These are phyloP conservation scores for Sporothrix inflata DNA, from an alignment of 2,329 filamentous ascomycete species.

Conservation along the genomic window DNA sequence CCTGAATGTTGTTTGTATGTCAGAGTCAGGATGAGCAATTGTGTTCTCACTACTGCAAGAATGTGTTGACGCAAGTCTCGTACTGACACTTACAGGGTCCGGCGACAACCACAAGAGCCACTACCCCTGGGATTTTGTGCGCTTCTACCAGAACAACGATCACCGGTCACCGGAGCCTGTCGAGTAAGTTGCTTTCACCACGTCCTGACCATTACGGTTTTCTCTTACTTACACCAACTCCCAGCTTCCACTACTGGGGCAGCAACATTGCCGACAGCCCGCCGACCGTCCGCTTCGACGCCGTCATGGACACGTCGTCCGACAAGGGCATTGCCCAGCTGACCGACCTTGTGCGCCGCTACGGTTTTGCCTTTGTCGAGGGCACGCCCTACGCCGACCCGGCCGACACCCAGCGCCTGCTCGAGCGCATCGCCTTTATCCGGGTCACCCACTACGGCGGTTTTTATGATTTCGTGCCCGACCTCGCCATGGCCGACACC, in stretches of 20 bases:
- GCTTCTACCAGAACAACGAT: conserved; percentile 47
- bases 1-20: conserved; percentile 56
- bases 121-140: conserved; percentile 68
- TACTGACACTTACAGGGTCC: conserved; percentile 56
- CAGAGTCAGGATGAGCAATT: neutral
- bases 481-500: conserved; percentile 84
- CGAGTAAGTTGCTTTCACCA: conserved; percentile 38
- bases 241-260: conserved; percentile 39
- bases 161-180: conserved; percentile 42
- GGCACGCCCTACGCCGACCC: conserved; percentile 67
- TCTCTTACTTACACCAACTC: neutral
- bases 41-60: no score
- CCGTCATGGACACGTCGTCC: conserved; percentile 58
- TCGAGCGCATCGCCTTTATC: conserved; percentile 84
- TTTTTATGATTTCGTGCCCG: conserved; percentile 81
- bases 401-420: conserved; percentile 70
- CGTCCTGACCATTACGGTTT: no score
- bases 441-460: conserved; percentile 87
- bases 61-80: neutral
- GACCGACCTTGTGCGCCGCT: conserved; percentile 63
- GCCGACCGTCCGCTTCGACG: conserved; percentile 63
- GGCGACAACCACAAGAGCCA: conserved; percentile 68
- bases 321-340: conserved; percentile 61
- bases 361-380: conserved; percentile 79
- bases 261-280: conserved; percentile 47